Percentiles rank a stretch among this genome's conserved stretches.
phyloP scores from a whole-genome alignment of 164 flowering plant species.

The Macadamia integrifolia region DNA sequence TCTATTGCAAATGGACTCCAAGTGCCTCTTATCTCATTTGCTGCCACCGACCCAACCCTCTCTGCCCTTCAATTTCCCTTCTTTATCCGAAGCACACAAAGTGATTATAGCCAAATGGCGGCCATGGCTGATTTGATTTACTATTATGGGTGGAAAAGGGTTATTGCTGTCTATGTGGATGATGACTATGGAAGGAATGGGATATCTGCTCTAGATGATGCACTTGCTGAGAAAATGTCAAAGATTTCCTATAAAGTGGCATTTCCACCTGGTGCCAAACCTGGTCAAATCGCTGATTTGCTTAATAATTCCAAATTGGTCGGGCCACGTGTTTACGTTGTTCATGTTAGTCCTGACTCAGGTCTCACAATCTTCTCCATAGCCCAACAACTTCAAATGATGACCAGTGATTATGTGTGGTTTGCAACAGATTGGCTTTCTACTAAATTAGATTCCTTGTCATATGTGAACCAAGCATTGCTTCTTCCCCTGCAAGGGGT shows the following conservation, averaged over 20 bases:
- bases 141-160: slow-evolving; percentile 59
- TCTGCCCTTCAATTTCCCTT: slow-evolving; percentile 74
- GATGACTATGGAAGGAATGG: slow-evolving; percentile 79
- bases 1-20: slow-evolving; percentile 54
- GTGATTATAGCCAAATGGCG: slow-evolving; percentile 67
- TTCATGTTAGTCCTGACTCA: slow-evolving; percentile 61
- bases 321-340: slow-evolving; percentile 69
- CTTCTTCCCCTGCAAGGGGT: slow-evolving; percentile 44
- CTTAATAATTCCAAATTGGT: slow-evolving; percentile 36
- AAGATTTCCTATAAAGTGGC: slow-evolving; percentile 41
- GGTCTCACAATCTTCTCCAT: slow-evolving; percentile 39
- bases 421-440: slow-evolving; percentile 79
- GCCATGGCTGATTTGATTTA: slow-evolving; percentile 66
- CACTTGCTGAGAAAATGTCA: slow-evolving; percentile 35
- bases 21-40: slow-evolving; percentile 75
- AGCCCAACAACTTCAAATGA: slow-evolving; percentile 60
- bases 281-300: slow-evolving; percentile 19
- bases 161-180: slow-evolving; percentile 55
- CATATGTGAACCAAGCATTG: slow-evolving; percentile 14
- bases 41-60: slow-evolving; percentile 81
- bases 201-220: slow-evolving; percentile 47
- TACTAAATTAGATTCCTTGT: slow-evolving; percentile 51
- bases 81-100: slow-evolving; percentile 56
- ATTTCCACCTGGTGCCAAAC: slow-evolving; percentile 27
- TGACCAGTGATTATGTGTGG: slow-evolving; percentile 62